These are phyloP conservation scores for Gaeumannomyces tritici DNA, from an alignment of 2,329 filamentous ascomycete genomes.

Conservation along the genomic window DNA sequence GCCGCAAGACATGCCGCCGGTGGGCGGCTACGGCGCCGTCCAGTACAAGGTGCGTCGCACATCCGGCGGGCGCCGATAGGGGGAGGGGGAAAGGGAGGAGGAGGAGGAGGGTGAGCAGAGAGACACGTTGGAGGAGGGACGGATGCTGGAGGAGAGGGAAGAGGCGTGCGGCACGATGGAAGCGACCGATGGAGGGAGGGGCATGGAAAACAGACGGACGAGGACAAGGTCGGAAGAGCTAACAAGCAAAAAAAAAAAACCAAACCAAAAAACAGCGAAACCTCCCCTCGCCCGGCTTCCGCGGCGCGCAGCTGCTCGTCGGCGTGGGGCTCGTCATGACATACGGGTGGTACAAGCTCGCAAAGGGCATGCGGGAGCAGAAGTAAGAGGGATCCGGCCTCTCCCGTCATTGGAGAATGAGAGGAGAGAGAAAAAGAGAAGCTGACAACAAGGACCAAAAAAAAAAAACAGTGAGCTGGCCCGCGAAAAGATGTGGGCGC, in stretches of 20 bases:
- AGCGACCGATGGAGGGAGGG: background rate
- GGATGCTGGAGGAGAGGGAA: background rate
- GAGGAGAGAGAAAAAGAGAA: too few relatives aligned
- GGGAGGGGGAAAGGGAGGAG: background rate
- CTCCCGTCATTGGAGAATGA: background rate
- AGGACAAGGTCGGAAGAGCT: too few relatives aligned
- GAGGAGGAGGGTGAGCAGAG: background rate
- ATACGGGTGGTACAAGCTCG: constrained; percentile 84
- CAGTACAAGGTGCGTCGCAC: constrained; percentile 76
- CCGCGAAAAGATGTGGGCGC: constrained; percentile 96
- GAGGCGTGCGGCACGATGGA: background rate
- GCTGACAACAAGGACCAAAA: too few relatives aligned
- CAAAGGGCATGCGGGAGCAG: constrained; percentile 76
- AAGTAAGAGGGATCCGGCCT: constrained; percentile 78
- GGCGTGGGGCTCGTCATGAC: constrained; percentile 71
- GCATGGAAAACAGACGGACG: background rate
- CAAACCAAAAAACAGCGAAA: constrained; percentile 55
- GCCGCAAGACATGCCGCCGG: constrained; percentile 96
- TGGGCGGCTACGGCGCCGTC: constrained; percentile 88
- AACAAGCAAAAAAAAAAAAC: background rate
- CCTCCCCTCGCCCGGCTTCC: constrained; percentile 83
- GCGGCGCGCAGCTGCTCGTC: constrained; percentile 67
- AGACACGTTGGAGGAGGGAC: background rate
- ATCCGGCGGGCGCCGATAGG: background rate
- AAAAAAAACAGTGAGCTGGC: constrained; percentile 68